phyloP scores from a whole-genome alignment of 345 rosid species.

The Dimocarpus longan region DNA sequence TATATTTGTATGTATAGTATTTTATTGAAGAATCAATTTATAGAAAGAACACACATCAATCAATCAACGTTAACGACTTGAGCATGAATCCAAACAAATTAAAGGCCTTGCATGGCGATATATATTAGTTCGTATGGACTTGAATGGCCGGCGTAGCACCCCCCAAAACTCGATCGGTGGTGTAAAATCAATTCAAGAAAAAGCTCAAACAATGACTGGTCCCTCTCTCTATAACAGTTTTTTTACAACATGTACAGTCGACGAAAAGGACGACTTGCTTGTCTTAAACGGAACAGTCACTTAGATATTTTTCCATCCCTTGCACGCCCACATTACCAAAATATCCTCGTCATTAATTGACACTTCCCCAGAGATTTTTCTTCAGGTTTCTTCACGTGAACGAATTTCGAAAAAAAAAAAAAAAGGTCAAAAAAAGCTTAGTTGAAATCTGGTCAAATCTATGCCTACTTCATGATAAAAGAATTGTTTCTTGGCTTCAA shows the following conservation, averaged over 20 bases:
- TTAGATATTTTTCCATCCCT: conserved; percentile 12
- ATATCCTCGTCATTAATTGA: neutral
- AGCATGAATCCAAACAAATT: neutral
- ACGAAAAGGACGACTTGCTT: conserved; percentile 7
- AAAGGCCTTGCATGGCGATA: neutral
- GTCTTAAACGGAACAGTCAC: neutral
- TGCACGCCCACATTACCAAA: neutral
- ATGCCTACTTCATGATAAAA: too few species aligned
- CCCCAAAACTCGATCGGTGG: neutral
- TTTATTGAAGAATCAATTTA: neutral
- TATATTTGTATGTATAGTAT: neutral
- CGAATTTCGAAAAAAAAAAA: too few species aligned
- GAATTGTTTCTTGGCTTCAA: too few species aligned
- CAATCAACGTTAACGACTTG: neutral
- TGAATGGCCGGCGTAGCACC: conserved; percentile 3
- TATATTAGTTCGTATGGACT: conserved; percentile 20
- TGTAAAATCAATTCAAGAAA: neutral
- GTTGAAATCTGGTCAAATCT: too few species aligned
- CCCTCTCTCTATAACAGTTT: neutral
- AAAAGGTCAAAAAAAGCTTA: too few species aligned
- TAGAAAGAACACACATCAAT: neutral
- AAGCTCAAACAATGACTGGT: neutral
- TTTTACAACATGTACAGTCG: neutral
- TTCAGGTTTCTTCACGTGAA: too few species aligned
- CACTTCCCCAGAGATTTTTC: neutral